Base-by-base conservation (phyloP, 1,284 basidiomycete species). In the Fistulinella staudtii region DNA sequence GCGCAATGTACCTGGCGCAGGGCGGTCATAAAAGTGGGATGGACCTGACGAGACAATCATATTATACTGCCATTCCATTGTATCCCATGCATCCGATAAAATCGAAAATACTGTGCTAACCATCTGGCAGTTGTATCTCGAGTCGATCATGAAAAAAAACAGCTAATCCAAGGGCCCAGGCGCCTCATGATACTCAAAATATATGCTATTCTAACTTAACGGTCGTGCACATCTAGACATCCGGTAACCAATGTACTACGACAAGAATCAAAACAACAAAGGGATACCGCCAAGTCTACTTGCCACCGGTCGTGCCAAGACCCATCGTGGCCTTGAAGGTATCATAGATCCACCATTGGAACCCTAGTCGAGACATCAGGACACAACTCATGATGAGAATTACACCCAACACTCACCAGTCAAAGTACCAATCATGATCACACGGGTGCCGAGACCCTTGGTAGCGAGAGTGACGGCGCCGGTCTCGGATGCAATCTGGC, bases 271-370 rank as follows among this genome's bases (percentile, higher is more conserved):
- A n/a, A n/a, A n/a, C n/a, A 37, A 18, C 20, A 46, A 39, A 7
- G 29, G 25, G 14, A 18, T 20, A 23, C n/a, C 25, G 17, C 28
- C 30, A 53, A 23, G 13, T 33, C 69, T 84, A 89, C 71, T 89
- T 89, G 65, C 86, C 86, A 71, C 86, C 87, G 27, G 87, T 88
- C 39, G 87, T 90, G 45, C 87, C 87, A 62, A 87, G 72, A 55
- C 87, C 87, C 80, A 89, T 85, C 43, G 81, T 63, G 23, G 77
- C 52, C 75, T 89, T 90, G 79, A 88, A 89, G 41, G 76, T 71
- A 60, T 89, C 86, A 64, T 89, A 89, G 67, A 89, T 89, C 86
- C 86, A 89, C 86, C 86, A 89, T 74, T 89, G 86, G 84, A 89
- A 89, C 58, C 86, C 75, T 63, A 3, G 53, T 45, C 37, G 31